A percentile compares a stretch with the other conserved stretches of the same genome.
These are phyloP conservation scores for Arthrobotrys entomopaga DNA, from an alignment of 2,329 filamentous ascomycete species.

Conservation along the genomic window DNA sequence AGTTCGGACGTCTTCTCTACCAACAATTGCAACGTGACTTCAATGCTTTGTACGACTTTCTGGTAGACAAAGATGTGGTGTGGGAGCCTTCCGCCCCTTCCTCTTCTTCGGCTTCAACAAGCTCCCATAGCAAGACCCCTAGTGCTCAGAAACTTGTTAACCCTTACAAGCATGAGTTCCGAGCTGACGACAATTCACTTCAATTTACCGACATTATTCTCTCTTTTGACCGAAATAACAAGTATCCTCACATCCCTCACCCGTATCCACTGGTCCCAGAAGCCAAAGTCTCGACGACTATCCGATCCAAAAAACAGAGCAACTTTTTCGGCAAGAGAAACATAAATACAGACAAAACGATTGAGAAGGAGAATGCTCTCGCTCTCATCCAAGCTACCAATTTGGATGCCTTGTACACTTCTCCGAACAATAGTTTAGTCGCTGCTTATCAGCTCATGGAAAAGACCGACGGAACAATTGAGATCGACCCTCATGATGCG, in stretches of 20 bases:
- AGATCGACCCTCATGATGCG: slow-evolving; percentile 68
- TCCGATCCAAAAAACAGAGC: slow-evolving; percentile 48
- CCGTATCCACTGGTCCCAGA: slow-evolving; percentile 73
- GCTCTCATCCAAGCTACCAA: slow-evolving; percentile 72
- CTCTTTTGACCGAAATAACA: slow-evolving; percentile 72
- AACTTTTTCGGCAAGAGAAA: slow-evolving; percentile 57
- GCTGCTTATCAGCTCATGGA: slow-evolving; percentile 70
- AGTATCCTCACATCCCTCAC: slow-evolving; percentile 74
- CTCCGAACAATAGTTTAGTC: slow-evolving; percentile 68
- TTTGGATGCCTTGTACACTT: slow-evolving; percentile 68
- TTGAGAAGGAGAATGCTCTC: slow-evolving; percentile 67
- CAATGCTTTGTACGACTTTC: slow-evolving; percentile 75
- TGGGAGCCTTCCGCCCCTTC: slow-evolving; percentile 65
- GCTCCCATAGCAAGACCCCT: slow-evolving; percentile 25
- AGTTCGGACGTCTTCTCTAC: slow-evolving; percentile 69
- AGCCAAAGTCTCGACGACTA: slow-evolving; percentile 35
- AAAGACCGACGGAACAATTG: slow-evolving; percentile 66
- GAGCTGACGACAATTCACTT: slow-evolving; percentile 66
- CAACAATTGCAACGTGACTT: slow-evolving; percentile 73
- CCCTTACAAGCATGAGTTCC: slow-evolving; percentile 59
- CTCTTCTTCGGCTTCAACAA: slow-evolving; percentile 58
- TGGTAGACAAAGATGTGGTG: slow-evolving; percentile 73
- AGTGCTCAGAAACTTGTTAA: slow-evolving; percentile 56
- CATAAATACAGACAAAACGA: slow-evolving; percentile 49
- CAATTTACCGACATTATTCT: slow-evolving; percentile 74